Evolutionary conservation across 1,284 basidiomycete species (phyloP), one percentile per base, ranked within the genome.

Genomic region (Austroboletus novae-zelandiae): DNA sequence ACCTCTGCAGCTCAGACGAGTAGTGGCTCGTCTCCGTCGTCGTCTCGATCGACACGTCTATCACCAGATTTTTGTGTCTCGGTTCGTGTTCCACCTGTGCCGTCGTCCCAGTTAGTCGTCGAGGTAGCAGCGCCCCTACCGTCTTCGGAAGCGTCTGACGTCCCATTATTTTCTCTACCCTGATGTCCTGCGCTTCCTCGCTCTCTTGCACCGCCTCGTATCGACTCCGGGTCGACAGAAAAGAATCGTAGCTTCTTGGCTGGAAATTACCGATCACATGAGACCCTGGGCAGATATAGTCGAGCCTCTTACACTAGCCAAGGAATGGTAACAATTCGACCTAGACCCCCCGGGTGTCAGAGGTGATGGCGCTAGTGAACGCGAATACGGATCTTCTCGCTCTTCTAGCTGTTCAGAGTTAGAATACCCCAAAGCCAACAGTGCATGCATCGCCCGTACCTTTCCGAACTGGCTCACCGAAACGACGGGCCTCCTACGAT

Each of bases 1-100:
- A 49, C 42, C 59, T 30, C 51, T 58, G 48, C 60, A 60, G 8
- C 45, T 58, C 60, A n/a, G 59, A 58, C 23, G 68, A 60, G 43
- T 66, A 67, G 39, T 66, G 67, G 9, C 66, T 57, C 4, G 71
- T 61, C 45, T 75, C 77, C 6, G 75, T 82, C 1, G 78, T 78
- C 54, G 81, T 76, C 56, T 81, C 74, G 40, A 86, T 76, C 35
- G 77, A 80, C n/a, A 84, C 75, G 30, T 74, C 81, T 47, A 85
- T 77, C 39, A 81, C 68, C 57, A 80, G 59, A 51, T 60, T 70
- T 27, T 52, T 66, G 42, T 55, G 57, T 25, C 56, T 56, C 27
- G 69, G 54, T 8, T 71, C 60, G 31, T 75, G 64, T n/a, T 78
- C 64, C 37, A 69, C 70, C 11, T 71, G 66, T 7, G 80, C 79